phyloP scores from a whole-genome alignment of 1,284 basidiomycete genomes.

The Fomitopsis pinicola region DNA sequence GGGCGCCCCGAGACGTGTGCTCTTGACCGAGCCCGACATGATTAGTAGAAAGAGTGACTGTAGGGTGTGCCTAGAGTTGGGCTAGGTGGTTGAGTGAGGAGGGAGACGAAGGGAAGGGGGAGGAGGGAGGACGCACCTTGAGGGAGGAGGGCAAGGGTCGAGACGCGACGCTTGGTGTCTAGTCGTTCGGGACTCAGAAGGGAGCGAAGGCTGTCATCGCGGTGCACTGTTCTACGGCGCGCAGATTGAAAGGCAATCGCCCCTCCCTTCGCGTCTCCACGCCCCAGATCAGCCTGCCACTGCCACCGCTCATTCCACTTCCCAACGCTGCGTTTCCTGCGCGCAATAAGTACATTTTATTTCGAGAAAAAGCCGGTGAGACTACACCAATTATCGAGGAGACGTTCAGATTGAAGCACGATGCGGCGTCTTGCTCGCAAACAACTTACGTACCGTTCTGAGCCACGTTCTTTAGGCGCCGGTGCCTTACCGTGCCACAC shows the following conservation, averaged over 20 bases:
- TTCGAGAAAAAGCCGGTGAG: background rate
- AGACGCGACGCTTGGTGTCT: background rate
- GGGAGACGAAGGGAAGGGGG: background rate
- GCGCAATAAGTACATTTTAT: too few relatives aligned
- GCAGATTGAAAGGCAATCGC: too few relatives aligned
- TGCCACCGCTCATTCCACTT: too few relatives aligned
- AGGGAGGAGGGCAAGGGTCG: background rate
- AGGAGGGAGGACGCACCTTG: background rate
- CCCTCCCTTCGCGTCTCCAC: too few relatives aligned
- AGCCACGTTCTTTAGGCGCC: background rate
- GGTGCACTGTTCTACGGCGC: background rate
- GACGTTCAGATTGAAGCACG: background rate
- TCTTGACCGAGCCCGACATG: background rate
- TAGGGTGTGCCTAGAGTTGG: background rate
- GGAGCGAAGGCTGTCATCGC: background rate
- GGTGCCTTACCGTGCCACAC: background rate
- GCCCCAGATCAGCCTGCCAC: too few relatives aligned
- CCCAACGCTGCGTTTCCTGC: too few relatives aligned
- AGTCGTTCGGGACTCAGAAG: background rate
- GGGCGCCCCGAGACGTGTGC: background rate
- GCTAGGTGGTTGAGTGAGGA: background rate
- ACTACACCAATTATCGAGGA: background rate
- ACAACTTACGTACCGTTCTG: background rate
- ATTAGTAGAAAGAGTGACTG: background rate
- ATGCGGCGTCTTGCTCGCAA: background rate